Base-by-base conservation (phyloP, 331 rosid genomes). In the Malus hybrid region DNA sequence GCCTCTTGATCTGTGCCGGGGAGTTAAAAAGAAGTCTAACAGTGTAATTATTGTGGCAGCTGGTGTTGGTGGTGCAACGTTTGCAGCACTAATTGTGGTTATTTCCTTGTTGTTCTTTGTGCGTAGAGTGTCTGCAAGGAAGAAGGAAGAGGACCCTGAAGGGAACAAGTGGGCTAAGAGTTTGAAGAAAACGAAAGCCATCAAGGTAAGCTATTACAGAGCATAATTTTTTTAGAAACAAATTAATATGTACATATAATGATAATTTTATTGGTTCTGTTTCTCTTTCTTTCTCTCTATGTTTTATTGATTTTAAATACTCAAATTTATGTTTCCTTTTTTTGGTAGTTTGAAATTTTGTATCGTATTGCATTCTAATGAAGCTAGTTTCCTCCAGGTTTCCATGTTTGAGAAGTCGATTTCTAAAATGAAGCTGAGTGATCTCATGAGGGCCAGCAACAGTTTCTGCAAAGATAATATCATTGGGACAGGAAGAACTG, bases 81-180 rank as follows among this genome's bases (percentile, higher is more conserved):
- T 86, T 53, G 91, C 90, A 13, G 89, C 92, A 13, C n/a, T 92
- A 69, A 83, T 72, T 48, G 82, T 88, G 42, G 90, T 82, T n/a
- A 10, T 94, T 71, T 82, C 28, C 9, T 76, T 92, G 88, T 80
- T 89, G 73, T 91, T 91, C 93, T 88, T 82, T 78, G 75, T 89
- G 76, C 89, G 96, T 46, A 84, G 86, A 11, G 88, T 81, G 61
- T 34, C 88, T 36, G 82, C 79, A 84, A 87, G 66, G 75, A 88
- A 81, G 89, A 89, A 89, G 86, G 96, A 89, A 69, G 92, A 94
- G 66, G 96, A 91, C 39, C 97, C 99, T 10, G 93, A 94, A 84
- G 99, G 97, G 63, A 94, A 94, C 89, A 92, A 94, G 84, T 94
- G 99, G 97, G 97, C 97, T n/a, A 87, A 87, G 85, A 89, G 75